Evolutionary conservation across 305 asterid genomes (phyloP), one percentile per base, ranked within the genome.

Genomic region (Fraxinus floribunda): DNA sequence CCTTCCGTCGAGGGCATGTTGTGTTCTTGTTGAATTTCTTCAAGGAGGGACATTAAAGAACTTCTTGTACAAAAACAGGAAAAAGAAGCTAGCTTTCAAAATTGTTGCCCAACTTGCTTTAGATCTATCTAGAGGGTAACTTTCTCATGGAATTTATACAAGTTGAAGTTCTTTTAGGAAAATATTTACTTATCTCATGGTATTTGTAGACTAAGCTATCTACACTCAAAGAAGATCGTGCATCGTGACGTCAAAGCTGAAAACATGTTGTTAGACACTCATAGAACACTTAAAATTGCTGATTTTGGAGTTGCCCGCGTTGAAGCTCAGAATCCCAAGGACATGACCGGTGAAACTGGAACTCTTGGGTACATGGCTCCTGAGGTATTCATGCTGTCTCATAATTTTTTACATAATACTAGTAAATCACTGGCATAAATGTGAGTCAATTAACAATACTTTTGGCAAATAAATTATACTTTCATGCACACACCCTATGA

Each of bases 61-160:
- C 73, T 81, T 57, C 57, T 84, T 90, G 16, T 86, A 15, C 84
- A 88, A 80, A 83, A 87, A 89, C 64, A 77, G 89, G 39, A 81
- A 77, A 5, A 88, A 85, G 88, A 91, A 86, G 78, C 90, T 91
- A 7, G 84, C 93, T 0, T 81, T 81, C 49, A 87, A 87, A 34
- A 64, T 80, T 52, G 95, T 91, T 34, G 64, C 88, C 73, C 87
- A 83, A 83, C 88, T 93, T 38, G 95, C 93, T 68, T 84, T 93
- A 70, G 93, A 91, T 80, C 85, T 91, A 55, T 44, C 95, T 4
- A 87, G 92, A 85, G 94, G 92, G 91, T 89, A 87, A 77, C 6
- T 46, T 57, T 79, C 44, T 38, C 5, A 34, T n/a, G 22, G 0
- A 39, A 38, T 81, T 24, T 76, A 34, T 35, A 39, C 15, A 10